These are phyloP conservation scores for Auxenochlorella protothecoides DNA, from an alignment of 139 green algal genomes.

Conservation along the genomic window DNA sequence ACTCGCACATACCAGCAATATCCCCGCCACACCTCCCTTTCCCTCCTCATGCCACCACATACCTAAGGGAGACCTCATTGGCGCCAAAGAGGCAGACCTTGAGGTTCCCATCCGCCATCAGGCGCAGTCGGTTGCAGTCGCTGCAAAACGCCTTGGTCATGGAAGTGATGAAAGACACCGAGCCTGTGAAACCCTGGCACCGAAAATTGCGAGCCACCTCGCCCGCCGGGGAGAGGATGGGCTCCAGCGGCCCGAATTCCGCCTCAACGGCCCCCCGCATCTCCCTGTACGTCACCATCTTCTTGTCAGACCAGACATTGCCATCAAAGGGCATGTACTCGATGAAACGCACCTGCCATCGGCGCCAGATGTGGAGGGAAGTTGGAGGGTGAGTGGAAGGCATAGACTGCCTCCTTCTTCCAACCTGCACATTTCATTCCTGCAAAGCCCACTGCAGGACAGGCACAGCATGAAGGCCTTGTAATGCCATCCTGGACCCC, in stretches of 20 bases:
- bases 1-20: not conserved
- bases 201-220: conserved; percentile 95
- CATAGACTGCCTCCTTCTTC: too few relatives aligned
- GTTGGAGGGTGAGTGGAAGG: too few relatives aligned
- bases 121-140: conserved; percentile 81
- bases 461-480: not conserved
- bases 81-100: conserved; percentile 96
- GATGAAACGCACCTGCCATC: conserved; percentile 74
- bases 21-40: not conserved
- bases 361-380: too few relatives aligned
- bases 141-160: conserved; percentile 96
- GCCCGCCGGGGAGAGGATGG: conserved; percentile 42
- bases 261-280: conserved; percentile 29
- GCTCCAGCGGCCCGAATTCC: conserved; percentile 20
- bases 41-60: too few relatives aligned
- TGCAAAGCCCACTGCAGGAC: not conserved
- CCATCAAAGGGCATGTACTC: conserved; percentile 99
- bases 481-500: not conserved
- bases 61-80: conserved; percentile 74
- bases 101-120: conserved; percentile 93
- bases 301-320: conserved; percentile 80
- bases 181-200: conserved; percentile 58
- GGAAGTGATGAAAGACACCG: conserved; percentile 88
- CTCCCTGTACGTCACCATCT: conserved; percentile 85
- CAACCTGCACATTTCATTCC: too few relatives aligned